Conservation (phyloP, 2,329 filamentous ascomycete genomes). For the Neocucurbitaria cava region DNA sequence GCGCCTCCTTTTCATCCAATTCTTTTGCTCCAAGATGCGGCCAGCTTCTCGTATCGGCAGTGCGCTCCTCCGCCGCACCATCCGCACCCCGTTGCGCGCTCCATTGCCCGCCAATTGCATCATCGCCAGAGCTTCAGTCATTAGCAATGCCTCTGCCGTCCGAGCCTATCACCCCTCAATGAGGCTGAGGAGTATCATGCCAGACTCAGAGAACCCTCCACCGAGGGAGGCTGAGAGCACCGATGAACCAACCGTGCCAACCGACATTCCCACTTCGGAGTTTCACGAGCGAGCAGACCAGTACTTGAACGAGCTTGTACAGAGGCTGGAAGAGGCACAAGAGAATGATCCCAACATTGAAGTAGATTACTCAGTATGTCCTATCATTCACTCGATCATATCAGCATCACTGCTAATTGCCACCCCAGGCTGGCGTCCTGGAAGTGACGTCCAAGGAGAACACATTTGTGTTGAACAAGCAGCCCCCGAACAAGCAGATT, state of each 20-base stretch:
- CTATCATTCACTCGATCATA: neutral
- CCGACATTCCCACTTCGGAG: conserved; percentile 70
- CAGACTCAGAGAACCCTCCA: conserved; percentile 51
- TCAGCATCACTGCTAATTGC: conserved; percentile 9
- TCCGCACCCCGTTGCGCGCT: conserved; percentile 27
- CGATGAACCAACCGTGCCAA: conserved; percentile 58
- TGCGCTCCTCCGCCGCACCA: conserved; percentile 29
- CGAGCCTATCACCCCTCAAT: conserved; percentile 38
- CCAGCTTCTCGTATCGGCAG: conserved; percentile 29
- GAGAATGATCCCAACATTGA: conserved; percentile 80
- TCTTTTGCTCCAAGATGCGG: conserved; percentile 25
- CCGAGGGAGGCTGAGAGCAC: conserved; percentile 45
- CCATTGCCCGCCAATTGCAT: conserved; percentile 34
- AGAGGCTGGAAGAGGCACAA: conserved; percentile 73
- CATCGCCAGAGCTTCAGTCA: conserved; percentile 27
- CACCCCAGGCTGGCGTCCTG: conserved; percentile 81
- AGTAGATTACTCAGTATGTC: conserved; percentile 82
- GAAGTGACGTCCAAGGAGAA: conserved; percentile 72
- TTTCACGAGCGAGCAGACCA: conserved; percentile 81
- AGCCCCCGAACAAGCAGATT: conserved; percentile 95
- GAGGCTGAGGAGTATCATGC: conserved; percentile 50
- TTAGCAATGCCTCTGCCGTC: conserved; percentile 9
- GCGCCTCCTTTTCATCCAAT: conserved; percentile 3
- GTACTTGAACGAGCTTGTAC: conserved; percentile 70
- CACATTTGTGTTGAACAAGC: conserved; percentile 96